Base-by-base conservation (phyloP, 2,329 filamentous ascomycete genomes). In the Pseudogymnoascus verrucosus region DNA sequence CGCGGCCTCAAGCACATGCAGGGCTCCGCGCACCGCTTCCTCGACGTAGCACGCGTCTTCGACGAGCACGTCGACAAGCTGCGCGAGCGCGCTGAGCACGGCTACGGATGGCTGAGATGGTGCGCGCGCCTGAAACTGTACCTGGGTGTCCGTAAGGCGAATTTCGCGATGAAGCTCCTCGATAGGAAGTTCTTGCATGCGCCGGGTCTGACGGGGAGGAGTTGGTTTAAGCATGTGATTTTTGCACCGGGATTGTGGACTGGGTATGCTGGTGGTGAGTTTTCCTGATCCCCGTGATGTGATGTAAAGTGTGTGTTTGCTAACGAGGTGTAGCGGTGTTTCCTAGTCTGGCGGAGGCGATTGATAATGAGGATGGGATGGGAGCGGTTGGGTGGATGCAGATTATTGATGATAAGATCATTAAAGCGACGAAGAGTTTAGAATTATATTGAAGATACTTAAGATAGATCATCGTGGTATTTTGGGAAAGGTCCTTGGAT, bases 191-290 rank as follows among this genome's bases (percentile, higher is more conserved):
- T 97, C 75, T 70, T 97, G 66, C 89, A 91, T 70, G 77, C 84
- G 4, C 80, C 82, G 2, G 93, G 93, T 0, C 77, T 98, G 19
- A 93, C 96, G 73, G 85, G 86, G 1, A 80, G 93, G 65, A 79
- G 79, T 23, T 97, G 92, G 92, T 98, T 93, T 79, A 97, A 97
- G 78, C 93, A 97, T 71, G 89, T 96, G 2, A 89, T 97, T 1
- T 97, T 96, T 76, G 93, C 93, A 1, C 93, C 93, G 0, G 93
- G 93, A 0, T 74, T 93, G 59, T 96, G 92, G 91, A 96, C 91
- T 0, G 93, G 93, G 0, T 97, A 97, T 75, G 80, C 91, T 0
- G 93, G 92, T 2, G 85, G 82, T 3, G 86, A 85, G 7, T 88
- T 84, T 69, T 85, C 86, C 1, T 84, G 85, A 74, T 88, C n/a